Evolutionary conservation across 495 filamentous ascomycete species (phyloP), one percentile per base, ranked within the genome.

Genomic region (Jackrogersella multiformis): DNA sequence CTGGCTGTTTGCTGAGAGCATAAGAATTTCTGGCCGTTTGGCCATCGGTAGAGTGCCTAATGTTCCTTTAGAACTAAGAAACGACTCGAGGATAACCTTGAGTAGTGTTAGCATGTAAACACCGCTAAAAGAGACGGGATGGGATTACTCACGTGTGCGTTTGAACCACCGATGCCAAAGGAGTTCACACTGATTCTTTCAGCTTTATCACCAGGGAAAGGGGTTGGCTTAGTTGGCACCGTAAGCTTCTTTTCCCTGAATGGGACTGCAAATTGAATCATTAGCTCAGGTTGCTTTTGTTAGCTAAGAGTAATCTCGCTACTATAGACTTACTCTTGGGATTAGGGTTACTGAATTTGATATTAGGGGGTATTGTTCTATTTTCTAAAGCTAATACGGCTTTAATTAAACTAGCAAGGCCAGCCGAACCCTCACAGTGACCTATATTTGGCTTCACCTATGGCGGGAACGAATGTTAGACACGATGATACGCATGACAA

Each of bases 341-440:
- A 53, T 74, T 74, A 16, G 69, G 66, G 3, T 23, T 68, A 18
- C 56, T 61, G 53, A 74, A 74, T 18, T 73, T 70, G 26, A 84
- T 70, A 63, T 77, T 77, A 16, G 78, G 74, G 13, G 69, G 68
- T 61, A 81, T 74, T 49, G 71, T 67, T 42, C 72, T 77, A 45
- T 78, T 78, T 58, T 87, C 81, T 18, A 87, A 66, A 64, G 80
- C 80, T 60, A 84, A 60, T 4, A 79, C 71, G 0, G 76, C 76
- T 62, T 87, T 87, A 48, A 87, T 82, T 6, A 87, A 53, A 16
- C 77, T 79, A 0, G 79, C 75, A 16, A 87, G 66, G 1, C 85
- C 84, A 49, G 75, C 72, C 0, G 79, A 74, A 2, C 76, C 82
- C 67, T 86, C 85, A 6, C 74, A 57, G 55, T 87, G 85, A 5